Evolutionary conservation across 2,329 filamentous ascomycete species (phyloP), one percentile per base, ranked within the genome.

Genomic region (Colletotrichum euphorbiae): DNA sequence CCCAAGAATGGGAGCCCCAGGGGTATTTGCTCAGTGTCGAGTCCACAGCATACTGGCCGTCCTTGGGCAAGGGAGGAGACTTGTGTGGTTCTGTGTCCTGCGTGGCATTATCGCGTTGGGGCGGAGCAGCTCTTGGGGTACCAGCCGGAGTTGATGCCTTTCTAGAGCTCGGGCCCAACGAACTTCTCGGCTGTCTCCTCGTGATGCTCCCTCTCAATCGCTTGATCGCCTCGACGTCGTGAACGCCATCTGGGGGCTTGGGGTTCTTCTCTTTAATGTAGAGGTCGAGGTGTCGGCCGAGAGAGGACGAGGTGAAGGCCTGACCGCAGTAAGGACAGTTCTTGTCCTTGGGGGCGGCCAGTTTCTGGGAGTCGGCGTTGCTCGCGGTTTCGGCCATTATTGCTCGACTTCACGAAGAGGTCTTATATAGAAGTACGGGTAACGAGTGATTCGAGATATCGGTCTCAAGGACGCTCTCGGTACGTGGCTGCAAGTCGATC

Each of bases 211-310:
- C 93, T 60, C 95, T 89, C 74, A 97, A 83, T 79, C 91, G 93
- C 72, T 88, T 87, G 74, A 98, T 98, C 78, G 93, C 93, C 7
- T 95, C 93, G 67, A 98, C 93, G 81, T 97, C 86, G 80, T 98
- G 95, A 51, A 97, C 82, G 56, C 94, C 94, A 80, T 98, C 95
- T 6, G 91, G 83, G 1, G 90, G 86, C 79, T 94, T 96, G 1
- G 95, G 93, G 78, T 98, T 98, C 82, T 94, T 97, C 67, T 94
- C 91, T 76, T 94, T 94, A 75, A 98, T 94, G 79, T 97, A 98
- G 43, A 97, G 88, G 78, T 98, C 95, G 72, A 98, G 90, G 80
- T 98, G 95, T 51, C 95, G 91, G 56, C 95, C 95, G 60, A 98
- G 88, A 2, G 93, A 97, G 15, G 94, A 97, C 1, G 94, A 98